Evolutionary conservation across 2,329 filamentous ascomycete genomes (phyloP).

Genomic region (Fusarium miscanthi): DNA sequence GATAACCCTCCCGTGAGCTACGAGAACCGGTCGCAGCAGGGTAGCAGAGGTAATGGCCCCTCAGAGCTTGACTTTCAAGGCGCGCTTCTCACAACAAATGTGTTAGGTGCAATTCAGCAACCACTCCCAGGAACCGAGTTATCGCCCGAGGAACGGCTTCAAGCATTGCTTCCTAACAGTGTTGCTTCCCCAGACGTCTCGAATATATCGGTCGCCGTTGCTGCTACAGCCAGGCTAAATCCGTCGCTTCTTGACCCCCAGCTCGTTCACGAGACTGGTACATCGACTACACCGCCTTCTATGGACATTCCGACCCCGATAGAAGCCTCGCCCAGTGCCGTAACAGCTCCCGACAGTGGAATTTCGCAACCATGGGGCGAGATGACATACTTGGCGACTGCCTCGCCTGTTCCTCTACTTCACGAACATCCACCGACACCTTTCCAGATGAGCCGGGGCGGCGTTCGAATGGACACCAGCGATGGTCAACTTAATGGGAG

Average conservation of each 20-base stretch:
- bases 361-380: conserved; percentile 63
- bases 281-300: conserved; percentile 47
- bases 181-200: conserved; percentile 57
- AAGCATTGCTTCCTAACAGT: conserved; percentile 56
- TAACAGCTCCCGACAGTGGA: conserved; percentile 40
- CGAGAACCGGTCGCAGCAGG: conserved; percentile 49
- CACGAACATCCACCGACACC: conserved; percentile 48
- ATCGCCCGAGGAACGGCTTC: conserved; percentile 62
- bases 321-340: conserved; percentile 39
- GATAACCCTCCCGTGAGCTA: conserved; percentile 66
- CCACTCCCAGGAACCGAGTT: conserved; percentile 50
- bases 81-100: conserved; percentile 20
- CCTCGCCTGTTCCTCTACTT: conserved; percentile 48
- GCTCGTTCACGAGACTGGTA: conserved; percentile 50
- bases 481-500: conserved; percentile 58
- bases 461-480: conserved; percentile 64
- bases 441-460: conserved; percentile 56
- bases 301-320: conserved; percentile 37
- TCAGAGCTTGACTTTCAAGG: not conserved
- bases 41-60: conserved; percentile 41
- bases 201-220: conserved; percentile 66
- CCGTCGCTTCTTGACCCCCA: conserved; percentile 66
- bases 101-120: conserved; percentile 35
- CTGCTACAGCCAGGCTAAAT: conserved; percentile 66
- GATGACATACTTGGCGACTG: conserved; percentile 60